Conservation (phyloP, 2,329 filamentous ascomycete genomes). For the Sporothrix brunneoviolacea region DNA sequence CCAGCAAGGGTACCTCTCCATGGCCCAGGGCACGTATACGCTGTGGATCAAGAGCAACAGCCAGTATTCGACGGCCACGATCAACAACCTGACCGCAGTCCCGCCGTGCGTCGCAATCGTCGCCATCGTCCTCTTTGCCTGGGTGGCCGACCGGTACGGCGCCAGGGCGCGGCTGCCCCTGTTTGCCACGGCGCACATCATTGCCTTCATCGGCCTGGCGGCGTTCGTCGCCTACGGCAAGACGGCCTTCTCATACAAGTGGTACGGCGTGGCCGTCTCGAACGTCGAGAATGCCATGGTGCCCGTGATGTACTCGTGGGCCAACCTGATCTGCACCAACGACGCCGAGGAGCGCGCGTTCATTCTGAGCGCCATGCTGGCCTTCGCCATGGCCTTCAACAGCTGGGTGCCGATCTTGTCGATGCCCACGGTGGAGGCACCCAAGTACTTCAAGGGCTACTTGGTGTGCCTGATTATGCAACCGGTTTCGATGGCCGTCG, state of each 20-base stretch:
- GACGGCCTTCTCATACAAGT: conserved; percentile 9
- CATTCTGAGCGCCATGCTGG: conserved; percentile 36
- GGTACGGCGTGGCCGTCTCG: conserved; percentile 14
- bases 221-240: conserved; percentile 7
- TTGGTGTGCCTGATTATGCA: conserved; percentile 16
- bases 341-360: conserved; percentile 37
- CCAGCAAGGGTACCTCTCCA: conserved; percentile 12
- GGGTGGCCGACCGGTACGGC: conserved; percentile 8
- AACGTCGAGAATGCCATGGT: conserved; percentile 14
- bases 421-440: conserved; percentile 26
- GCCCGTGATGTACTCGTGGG: conserved; percentile 25
- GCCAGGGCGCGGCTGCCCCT: conserved; percentile 6
- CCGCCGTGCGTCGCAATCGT: conserved; percentile 14
- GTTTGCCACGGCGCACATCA: conserved; percentile 7
- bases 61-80: conserved; percentile 9
- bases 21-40: conserved; percentile 10
- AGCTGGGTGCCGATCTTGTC: conserved; percentile 30
- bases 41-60: conserved; percentile 15
- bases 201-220: conserved; percentile 5
- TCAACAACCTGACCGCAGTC: conserved; percentile 17
- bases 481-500: not conserved
- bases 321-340: conserved; percentile 30
- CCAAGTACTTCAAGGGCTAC: conserved; percentile 25
- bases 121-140: conserved; percentile 10
- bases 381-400: conserved; percentile 31